Evolutionary conservation across 176 grass and related monocot genomes (phyloP).

Genomic region (Musa acuminata): DNA sequence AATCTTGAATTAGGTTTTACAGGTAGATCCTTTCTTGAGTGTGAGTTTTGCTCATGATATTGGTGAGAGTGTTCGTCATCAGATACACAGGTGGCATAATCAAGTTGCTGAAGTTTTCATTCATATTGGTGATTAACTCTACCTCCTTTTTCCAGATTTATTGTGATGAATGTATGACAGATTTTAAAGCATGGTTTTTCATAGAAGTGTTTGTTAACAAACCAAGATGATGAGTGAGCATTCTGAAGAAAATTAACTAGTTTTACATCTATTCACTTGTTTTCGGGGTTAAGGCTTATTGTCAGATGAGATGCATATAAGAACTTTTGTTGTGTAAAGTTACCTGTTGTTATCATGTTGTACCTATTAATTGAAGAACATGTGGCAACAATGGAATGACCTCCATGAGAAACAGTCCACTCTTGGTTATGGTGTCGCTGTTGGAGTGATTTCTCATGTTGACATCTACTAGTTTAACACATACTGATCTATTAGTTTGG

Average conservation of each 20-base stretch:
- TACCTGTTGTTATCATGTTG: no score
- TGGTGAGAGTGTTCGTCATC: slow-evolving; percentile 80
- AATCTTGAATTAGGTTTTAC: slow-evolving; percentile 7
- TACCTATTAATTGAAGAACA: neutral
- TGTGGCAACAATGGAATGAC: neutral
- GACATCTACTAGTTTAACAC: neutral
- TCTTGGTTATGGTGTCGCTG: neutral
- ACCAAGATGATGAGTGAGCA: no score
- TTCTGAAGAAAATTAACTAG: no score
- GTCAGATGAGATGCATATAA: no score
- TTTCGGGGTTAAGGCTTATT: no score
- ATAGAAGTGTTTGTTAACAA: neutral
- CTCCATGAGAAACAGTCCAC: neutral
- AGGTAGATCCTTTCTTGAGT: slow-evolving; percentile 93
- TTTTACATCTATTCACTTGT: no score
- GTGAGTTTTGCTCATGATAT: slow-evolving; percentile 90
- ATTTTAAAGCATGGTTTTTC: neutral
- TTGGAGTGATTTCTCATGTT: neutral
- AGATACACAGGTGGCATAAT: slow-evolving; percentile 66
- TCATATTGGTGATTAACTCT: slow-evolving; percentile 65
- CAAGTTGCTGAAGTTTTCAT: slow-evolving; percentile 93
- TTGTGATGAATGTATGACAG: neutral
- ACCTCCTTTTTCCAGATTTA: slow-evolving; percentile 17
- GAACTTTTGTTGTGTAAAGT: no score
- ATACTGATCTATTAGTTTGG: neutral